Conservation (phyloP, 2,329 filamentous ascomycete species). For the Plectosphaerella sp. region DNA sequence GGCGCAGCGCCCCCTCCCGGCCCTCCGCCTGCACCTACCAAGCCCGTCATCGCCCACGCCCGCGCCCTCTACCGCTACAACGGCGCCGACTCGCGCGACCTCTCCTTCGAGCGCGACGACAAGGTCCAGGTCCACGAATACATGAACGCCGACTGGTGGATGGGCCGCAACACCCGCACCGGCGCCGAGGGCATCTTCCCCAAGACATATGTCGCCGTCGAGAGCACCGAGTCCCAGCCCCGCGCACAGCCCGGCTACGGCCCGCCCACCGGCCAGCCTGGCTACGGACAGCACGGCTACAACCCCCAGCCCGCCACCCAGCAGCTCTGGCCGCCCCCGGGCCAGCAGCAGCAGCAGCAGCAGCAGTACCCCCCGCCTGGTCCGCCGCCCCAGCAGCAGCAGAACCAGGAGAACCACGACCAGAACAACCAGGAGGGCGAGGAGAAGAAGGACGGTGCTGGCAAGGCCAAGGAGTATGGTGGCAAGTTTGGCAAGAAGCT, state of each 20-base stretch:
- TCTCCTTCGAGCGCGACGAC: conserved; percentile 78
- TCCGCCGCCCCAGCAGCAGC: conserved; percentile 31
- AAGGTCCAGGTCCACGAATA: conserved; percentile 77
- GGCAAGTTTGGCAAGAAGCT: conserved; percentile 96
- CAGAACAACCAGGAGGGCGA: background rate
- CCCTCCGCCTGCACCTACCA: conserved; percentile 31
- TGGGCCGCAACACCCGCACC: conserved; percentile 79
- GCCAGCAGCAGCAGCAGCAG: conserved; percentile 12
- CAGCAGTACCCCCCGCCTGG: conserved; percentile 26
- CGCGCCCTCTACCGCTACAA: conserved; percentile 81
- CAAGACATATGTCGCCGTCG: conserved; percentile 77
- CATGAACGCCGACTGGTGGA: conserved; percentile 98
- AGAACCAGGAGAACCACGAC: conserved; percentile 34
- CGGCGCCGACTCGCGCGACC: conserved; percentile 74
- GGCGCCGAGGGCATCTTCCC: conserved; percentile 91
- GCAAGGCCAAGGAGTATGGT: conserved; percentile 69
- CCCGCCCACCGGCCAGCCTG: conserved; percentile 29
- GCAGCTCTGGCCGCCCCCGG: conserved; percentile 15
- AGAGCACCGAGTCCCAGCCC: conserved; percentile 51
- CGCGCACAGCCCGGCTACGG: conserved; percentile 2
- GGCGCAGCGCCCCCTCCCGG: conserved; percentile 15
- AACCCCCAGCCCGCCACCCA: conserved; percentile 17
- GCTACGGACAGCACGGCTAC: conserved; percentile 28
- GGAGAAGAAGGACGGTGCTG: conserved; percentile 32
- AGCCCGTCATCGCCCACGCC: conserved; percentile 65